Percentiles rank a stretch among this genome's conserved stretches.
Evolutionary conservation across 176 grass and related monocot genomes (phyloP).

Genomic region (Oryza australiensis): DNA sequence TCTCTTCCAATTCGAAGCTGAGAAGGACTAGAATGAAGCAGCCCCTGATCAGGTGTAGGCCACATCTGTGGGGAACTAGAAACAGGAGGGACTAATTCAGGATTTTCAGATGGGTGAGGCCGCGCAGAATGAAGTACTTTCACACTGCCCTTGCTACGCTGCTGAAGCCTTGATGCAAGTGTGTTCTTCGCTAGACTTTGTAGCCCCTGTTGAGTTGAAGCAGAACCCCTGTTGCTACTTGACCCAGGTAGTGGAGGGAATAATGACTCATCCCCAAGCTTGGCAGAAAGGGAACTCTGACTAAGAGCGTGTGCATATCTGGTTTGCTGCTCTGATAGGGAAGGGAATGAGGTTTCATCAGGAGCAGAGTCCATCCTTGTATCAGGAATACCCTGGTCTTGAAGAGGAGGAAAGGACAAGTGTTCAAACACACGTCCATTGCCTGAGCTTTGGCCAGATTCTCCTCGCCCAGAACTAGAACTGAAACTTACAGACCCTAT

Average conservation of each 20-base stretch:
- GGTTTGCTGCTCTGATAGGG: conserved; percentile 60
- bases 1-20: conserved; percentile 46
- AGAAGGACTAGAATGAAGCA: conserved; percentile 33
- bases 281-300: conserved; percentile 49
- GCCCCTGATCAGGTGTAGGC: conserved; percentile 51
- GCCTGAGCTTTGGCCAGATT: conserved; percentile 39
- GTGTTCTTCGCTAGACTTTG: conserved; percentile 74
- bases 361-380: conserved; percentile 42
- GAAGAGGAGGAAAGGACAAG: conserved; percentile 84
- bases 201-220: conserved; percentile 53
- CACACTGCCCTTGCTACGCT: conserved; percentile 50
- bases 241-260: conserved; percentile 89
- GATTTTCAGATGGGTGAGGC: conserved; percentile 45
- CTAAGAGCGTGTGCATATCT: conserved; percentile 76
- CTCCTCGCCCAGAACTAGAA: conserved; percentile 37
- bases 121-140: conserved; percentile 61
- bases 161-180: conserved; percentile 77
- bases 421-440: conserved; percentile 56
- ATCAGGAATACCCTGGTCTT: conserved; percentile 58
- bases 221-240: conserved; percentile 50
- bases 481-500: conserved; percentile 40
- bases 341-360: conserved; percentile 67
- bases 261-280: conserved; percentile 68
- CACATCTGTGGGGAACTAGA: conserved; percentile 39
- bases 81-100: conserved; percentile 33